Evolutionary conservation across 148 eudicot species (phyloP).

Genomic region (Gaultheria prostrata): DNA sequence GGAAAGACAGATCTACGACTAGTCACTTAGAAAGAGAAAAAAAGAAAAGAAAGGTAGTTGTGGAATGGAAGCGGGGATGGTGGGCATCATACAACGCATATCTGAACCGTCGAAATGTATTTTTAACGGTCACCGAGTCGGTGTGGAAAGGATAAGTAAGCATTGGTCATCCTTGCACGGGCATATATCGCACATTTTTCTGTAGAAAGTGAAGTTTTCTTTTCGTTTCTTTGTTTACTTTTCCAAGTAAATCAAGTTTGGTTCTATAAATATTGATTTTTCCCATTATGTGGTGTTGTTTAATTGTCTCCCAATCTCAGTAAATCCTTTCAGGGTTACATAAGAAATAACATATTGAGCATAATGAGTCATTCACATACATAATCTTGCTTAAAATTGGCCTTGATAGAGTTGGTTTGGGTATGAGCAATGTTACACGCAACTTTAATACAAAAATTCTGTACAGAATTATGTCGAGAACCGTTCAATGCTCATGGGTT

Average conservation of each 20-base stretch:
- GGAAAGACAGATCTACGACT: not conserved
- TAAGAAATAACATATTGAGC: no score
- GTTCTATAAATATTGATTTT: not conserved
- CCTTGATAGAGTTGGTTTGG: not conserved
- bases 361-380: not conserved
- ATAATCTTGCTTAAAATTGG: not conserved
- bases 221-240: not conserved
- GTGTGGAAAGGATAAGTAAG: not conserved
- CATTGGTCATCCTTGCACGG: not conserved
- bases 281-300: not conserved
- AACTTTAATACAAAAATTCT: not conserved
- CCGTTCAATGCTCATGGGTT: no score
- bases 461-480: not conserved
- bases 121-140: no score
- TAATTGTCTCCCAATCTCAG: not conserved
- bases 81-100: no score
- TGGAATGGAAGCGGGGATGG: no score
- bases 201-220: not conserved
- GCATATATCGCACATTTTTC: not conserved
- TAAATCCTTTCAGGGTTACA: no score
- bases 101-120: no score
- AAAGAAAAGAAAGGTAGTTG: not conserved
- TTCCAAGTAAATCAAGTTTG: not conserved
- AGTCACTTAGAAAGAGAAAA: not conserved
- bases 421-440: not conserved